Percentiles rank a stretch among this genome's conserved stretches.
These are phyloP conservation scores for Pseudocercospora fuligena DNA, from an alignment of 2,329 filamentous ascomycete genomes.

Conservation along the genomic window DNA sequence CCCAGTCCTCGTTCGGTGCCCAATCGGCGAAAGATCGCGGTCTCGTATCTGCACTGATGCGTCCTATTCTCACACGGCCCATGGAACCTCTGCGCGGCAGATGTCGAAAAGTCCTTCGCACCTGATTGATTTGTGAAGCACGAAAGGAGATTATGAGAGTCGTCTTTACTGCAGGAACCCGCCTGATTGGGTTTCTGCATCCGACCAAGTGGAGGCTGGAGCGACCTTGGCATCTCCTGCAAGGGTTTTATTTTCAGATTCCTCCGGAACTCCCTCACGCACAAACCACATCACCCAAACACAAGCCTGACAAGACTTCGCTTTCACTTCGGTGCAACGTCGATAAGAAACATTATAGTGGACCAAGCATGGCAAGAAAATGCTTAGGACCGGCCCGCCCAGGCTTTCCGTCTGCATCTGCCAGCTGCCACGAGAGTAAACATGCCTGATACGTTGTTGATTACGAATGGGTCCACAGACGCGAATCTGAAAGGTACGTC, in stretches of 20 bases:
- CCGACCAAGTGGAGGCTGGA: background rate
- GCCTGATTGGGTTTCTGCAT: background rate
- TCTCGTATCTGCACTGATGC: background rate
- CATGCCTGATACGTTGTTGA: slow-evolving; percentile 12
- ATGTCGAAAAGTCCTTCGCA: background rate
- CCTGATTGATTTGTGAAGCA: background rate
- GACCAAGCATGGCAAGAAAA: slow-evolving; percentile 16
- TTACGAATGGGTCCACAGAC: slow-evolving; percentile 21
- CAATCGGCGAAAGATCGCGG: background rate
- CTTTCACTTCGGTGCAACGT: slow-evolving; percentile 17
- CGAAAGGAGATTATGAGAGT: background rate
- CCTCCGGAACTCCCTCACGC: background rate
- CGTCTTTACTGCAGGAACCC: background rate
- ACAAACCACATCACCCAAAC: slow-evolving; percentile 7
- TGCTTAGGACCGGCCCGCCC: slow-evolving; percentile 11
- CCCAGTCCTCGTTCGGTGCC: no score
- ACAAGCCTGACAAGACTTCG: slow-evolving; percentile 14
- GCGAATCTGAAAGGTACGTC: slow-evolving; percentile 21
- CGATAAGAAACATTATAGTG: slow-evolving; percentile 17
- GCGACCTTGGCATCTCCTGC: background rate
- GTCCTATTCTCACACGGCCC: background rate
- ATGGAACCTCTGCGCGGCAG: background rate
- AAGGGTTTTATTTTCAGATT: slow-evolving; percentile 1
- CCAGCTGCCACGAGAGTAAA: slow-evolving; percentile 3
- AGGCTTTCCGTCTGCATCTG: slow-evolving; percentile 12